Evolutionary conservation across 225 moss, liverwort and hornwort species (phyloP), one percentile per base, ranked within the genome.

Genomic region (Pseudoscleropodium purum): DNA sequence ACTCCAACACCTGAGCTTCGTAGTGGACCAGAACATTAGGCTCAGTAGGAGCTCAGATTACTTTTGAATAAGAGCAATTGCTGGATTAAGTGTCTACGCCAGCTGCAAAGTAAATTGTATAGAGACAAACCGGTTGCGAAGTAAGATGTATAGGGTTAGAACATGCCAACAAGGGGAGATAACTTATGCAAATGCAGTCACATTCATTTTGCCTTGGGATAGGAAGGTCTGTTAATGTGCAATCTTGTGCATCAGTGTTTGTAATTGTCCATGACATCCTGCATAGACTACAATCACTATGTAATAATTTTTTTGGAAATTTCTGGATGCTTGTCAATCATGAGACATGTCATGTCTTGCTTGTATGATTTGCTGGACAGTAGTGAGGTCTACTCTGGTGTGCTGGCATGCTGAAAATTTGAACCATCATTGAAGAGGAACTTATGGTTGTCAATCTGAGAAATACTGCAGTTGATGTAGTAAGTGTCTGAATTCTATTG

Each of bases 131-230:
- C 79, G 84, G 70, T 76, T 84, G 79, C 74, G 25, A 85, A 89
- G 80, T 60, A 76, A 81, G 70, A 54, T 88, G 89, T 87, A 90
- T 88, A 94, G 91, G 83, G 36, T 85, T 77, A 84, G 49, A 88
- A 79, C 47, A 75, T 80, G 72, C 56, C 24, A 47, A 47, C 61
- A 69, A 82, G 77, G 77, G 73, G 59, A 41, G 79, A 64, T 79
- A 64, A 88, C 54, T 52, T 52, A 41, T 83, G 84, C 67, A 79
- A 89, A 74, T 85, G 66, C 43, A 73, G 47, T 86, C 70, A 59
- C 90, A 59, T 70, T 43, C 60, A 74, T 78, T 86, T 77, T 89
- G 75, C 87, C 54, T 49, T 67, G 73, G 73, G 88, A 37, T 78
- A 78, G 54, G 4, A 54, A 54, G 54, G 10, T 80, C 57, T 3